Conservation (phyloP, 2,329 filamentous ascomycete species). For the Xylaria sp. region DNA sequence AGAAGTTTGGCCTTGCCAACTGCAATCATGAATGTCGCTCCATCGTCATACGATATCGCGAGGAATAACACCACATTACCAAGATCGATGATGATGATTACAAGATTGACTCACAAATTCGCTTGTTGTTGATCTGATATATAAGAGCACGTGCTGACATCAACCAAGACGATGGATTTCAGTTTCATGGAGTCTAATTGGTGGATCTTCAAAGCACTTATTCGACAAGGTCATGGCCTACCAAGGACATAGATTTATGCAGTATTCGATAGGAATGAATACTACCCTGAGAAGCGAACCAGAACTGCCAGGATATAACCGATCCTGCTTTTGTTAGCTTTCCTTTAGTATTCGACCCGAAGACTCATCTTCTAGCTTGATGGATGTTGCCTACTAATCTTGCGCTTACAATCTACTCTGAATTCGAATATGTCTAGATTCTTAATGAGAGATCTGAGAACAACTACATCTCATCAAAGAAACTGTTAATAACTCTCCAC, state of each 20-base stretch:
- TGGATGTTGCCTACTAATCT: conserved; percentile 85
- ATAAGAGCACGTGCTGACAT: conserved; percentile 37
- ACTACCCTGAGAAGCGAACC: conserved; percentile 90
- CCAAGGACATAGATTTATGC: conserved; percentile 91
- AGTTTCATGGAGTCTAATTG: conserved; percentile 95
- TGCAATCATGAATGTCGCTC: conserved; percentile 93
- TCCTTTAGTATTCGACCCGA: conserved; percentile 80
- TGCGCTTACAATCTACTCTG: conserved; percentile 80
- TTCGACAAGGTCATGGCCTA: conserved; percentile 92
- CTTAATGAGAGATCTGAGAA: conserved; percentile 83
- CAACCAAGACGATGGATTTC: conserved; percentile 83
- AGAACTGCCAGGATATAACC: conserved; percentile 93
- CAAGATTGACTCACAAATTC: conserved; percentile 67
- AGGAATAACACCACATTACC: conserved; percentile 88
- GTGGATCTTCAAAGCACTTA: conserved; percentile 94
- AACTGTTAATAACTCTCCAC: conserved; percentile 83
- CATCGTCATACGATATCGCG: conserved; percentile 91
- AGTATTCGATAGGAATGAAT: conserved; percentile 89
- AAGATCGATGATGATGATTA: conserved; percentile 94
- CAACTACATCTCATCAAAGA: conserved; percentile 85
- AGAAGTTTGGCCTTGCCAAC: conserved; percentile 87
- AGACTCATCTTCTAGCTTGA: conserved; percentile 81
- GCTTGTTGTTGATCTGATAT: neutral
- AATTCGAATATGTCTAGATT: conserved; percentile 90
- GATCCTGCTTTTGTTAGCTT: conserved; percentile 92